Percentiles rank a stretch among this genome's conserved stretches.
Evolutionary conservation across 768 basidiomycete genomes (phyloP).

Genomic region (Kwoniella mangroviensis): DNA sequence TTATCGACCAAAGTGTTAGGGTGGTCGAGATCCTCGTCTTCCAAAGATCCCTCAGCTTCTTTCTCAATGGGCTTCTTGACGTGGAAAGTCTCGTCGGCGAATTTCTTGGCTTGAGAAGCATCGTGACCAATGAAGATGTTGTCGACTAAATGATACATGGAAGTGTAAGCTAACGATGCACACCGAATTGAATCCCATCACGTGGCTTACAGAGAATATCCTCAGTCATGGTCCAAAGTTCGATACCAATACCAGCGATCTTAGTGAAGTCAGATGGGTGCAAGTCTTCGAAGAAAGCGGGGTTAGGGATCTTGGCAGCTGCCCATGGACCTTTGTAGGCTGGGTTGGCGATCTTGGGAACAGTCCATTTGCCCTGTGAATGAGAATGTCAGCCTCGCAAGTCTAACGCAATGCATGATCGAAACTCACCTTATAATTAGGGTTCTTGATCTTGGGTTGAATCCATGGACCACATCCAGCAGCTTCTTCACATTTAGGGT

Average conservation of each 20-base stretch:
- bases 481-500: slow-evolving; percentile 86
- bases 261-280: slow-evolving; percentile 81
- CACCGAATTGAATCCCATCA: not conserved
- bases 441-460: slow-evolving; percentile 87
- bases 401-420: too few relatives aligned
- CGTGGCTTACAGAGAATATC: slow-evolving; percentile 54
- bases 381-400: too few relatives aligned
- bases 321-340: slow-evolving; percentile 95
- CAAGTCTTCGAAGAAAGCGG: slow-evolving; percentile 84
- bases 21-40: slow-evolving; percentile 63
- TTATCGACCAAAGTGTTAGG: slow-evolving; percentile 76
- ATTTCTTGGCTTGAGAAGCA: slow-evolving; percentile 74
- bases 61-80: slow-evolving; percentile 85
- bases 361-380: slow-evolving; percentile 88
- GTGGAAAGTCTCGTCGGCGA: slow-evolving; percentile 87
- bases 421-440: slow-evolving; percentile 76
- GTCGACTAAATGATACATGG: slow-evolving; percentile 64
- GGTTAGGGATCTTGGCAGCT: slow-evolving; percentile 88
- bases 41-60: slow-evolving; percentile 63
- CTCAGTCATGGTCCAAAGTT: slow-evolving; percentile 98
- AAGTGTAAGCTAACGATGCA: slow-evolving; percentile 62
- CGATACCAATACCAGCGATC: slow-evolving; percentile 95
- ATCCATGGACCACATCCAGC: slow-evolving; percentile 97
- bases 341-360: slow-evolving; percentile 95
- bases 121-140: slow-evolving; percentile 89